Evolutionary conservation across 495 filamentous ascomycete genomes (phyloP).

Genomic region (Trypethelium eluteriae): DNA sequence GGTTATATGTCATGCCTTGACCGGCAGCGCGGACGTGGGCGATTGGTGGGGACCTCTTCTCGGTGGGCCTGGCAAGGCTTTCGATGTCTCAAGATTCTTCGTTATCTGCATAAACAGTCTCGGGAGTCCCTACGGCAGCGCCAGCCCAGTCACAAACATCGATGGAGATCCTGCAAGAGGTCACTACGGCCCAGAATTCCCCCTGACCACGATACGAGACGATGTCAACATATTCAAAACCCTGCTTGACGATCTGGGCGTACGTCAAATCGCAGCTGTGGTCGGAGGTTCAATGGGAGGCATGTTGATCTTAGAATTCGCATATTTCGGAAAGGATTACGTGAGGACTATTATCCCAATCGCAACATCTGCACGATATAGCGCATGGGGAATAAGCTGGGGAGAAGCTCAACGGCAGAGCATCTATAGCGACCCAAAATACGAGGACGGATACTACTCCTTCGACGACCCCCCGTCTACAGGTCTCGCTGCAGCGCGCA

Average conservation of each 20-base stretch:
- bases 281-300: slow-evolving; percentile 98
- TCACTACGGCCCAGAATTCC: slow-evolving; percentile 91
- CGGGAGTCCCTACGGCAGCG: slow-evolving; percentile 92
- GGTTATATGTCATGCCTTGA: slow-evolving; percentile 95
- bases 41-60: slow-evolving; percentile 99
- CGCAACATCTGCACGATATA: slow-evolving; percentile 88
- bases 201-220: slow-evolving; percentile 86
- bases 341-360: slow-evolving; percentile 87
- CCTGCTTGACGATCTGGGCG: slow-evolving; percentile 80
- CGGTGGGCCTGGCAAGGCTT: slow-evolving; percentile 79
- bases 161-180: slow-evolving; percentile 67
- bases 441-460: slow-evolving; percentile 90
- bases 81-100: slow-evolving; percentile 88
- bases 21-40: slow-evolving; percentile 88
- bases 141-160: slow-evolving; percentile 84
- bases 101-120: slow-evolving; percentile 92
- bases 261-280: slow-evolving; percentile 76
- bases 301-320: slow-evolving; percentile 94
- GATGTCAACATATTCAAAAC: slow-evolving; percentile 92
- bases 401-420: slow-evolving; percentile 95
- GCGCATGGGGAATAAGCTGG: slow-evolving; percentile 99
- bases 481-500: slow-evolving; percentile 87
- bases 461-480: slow-evolving; percentile 64
- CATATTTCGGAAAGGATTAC: slow-evolving; percentile 91
- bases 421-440: slow-evolving; percentile 97